These are phyloP conservation scores for Phytophthora fragariaefolia DNA, from an alignment of 352 stramenopile species.

Conservation along the genomic window DNA sequence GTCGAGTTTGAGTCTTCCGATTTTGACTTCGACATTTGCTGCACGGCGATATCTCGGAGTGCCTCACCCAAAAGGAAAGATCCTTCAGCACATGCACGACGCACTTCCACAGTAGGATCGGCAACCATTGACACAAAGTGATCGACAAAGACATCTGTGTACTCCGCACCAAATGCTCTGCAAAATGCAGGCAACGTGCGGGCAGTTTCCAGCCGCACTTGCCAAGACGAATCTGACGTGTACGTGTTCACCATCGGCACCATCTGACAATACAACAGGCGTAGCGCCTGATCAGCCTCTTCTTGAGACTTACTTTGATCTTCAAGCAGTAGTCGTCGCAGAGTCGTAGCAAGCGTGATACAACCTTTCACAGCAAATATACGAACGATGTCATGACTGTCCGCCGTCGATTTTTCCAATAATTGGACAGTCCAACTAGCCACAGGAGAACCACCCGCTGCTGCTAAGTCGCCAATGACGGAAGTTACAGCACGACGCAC, in stretches of 20 bases:
- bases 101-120: constrained; percentile 88
- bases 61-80: constrained; percentile 70
- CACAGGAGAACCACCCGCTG: constrained; percentile 53
- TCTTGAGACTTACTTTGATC: constrained; percentile 36
- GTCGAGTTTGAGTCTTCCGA: constrained; percentile 9
- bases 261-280: constrained; percentile 83
- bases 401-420: constrained; percentile 79
- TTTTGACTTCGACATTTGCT: constrained; percentile 30
- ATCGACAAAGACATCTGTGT: constrained; percentile 87
- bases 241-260: constrained; percentile 91
- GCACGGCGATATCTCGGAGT: constrained; percentile 56
- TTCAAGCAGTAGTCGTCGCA: constrained; percentile 60
- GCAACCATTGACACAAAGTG: constrained; percentile 87
- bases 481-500: constrained; percentile 85
- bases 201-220: constrained; percentile 83
- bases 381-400: constrained; percentile 89
- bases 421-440: constrained; percentile 79
- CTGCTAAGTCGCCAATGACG: constrained; percentile 81
- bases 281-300: constrained; percentile 51
- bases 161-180: constrained; percentile 76
- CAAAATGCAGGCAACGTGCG: constrained; percentile 80
- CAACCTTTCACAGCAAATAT: constrained; percentile 89
- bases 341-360: constrained; percentile 70
- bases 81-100: constrained; percentile 71
- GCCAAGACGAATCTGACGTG: constrained; percentile 87